Base-by-base conservation (phyloP, 2,329 filamentous ascomycete species). In the Fusarium humuli region DNA sequence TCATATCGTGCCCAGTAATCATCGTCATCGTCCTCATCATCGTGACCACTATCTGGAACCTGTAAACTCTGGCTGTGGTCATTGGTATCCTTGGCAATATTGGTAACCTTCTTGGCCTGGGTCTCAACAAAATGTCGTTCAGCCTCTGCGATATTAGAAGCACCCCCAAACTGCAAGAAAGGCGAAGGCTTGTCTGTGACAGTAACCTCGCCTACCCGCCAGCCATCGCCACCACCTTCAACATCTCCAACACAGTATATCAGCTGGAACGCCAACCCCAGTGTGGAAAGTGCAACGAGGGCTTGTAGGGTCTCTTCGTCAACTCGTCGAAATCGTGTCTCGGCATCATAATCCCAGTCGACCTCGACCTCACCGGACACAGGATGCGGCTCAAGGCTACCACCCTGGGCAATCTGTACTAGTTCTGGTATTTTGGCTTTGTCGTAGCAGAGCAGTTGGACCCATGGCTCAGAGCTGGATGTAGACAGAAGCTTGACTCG, bases 1-100 rank as follows among this genome's bases (percentile, higher is more conserved):
- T 93, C 92, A 78, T 95, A 94, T 65, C 89, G 87, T 32, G 88
- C 91, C 92, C 92, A 95, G 79, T 95, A 95, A 72, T 90, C 90
- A 70, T 93, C 91, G 66, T 94, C 91, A 32, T 92, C 91, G 23
- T 92, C 89, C 1, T 90, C 87, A 2, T 85, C 81, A 1, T 76
- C 74, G 13, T 66, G 62, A 3, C 57, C 50, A 20, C 32, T 57
- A 16, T 70, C 34, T 22, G 66, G 57, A 44, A 66, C 61, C 23
- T 76, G 57, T 10, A 71, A 37, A 14, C 49, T 56, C 22, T 69
- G 57, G 45, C 53, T 66, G 41, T 49, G 54, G 37, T 53, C 69
- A 32, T 52, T 67, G 23, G 62, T 27, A 44, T 50, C 41, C 40
- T 73, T 70, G 63, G 60, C n/a, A 32, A 64, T 68, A 16, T 53